Base-by-base conservation (phyloP, 495 filamentous ascomycete species). In the Hypoxylon lenormandii region DNA sequence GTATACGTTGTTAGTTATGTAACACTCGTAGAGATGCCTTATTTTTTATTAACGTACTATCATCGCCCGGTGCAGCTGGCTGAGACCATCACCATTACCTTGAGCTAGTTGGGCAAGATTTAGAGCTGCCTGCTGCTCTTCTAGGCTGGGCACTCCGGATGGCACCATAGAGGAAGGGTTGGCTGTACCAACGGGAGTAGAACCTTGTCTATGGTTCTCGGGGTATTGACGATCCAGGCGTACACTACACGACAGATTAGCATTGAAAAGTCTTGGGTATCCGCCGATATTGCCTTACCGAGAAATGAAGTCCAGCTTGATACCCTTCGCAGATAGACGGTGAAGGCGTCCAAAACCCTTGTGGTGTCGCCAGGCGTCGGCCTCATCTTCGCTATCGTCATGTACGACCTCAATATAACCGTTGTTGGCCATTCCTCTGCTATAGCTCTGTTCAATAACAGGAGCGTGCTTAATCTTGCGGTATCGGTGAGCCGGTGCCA, bases 331-430 rank as follows among this genome's bases (percentile, higher is more conserved):
- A 0, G 90, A 86, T 37, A 96, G 77, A 48, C 86, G 84, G 75
- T 90, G 91, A 30, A 89, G 80, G 11, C 87, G 82, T 19, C 88
- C 90, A 33, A 85, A 86, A 12, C 81, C 78, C 36, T 76, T 76
- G 26, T 79, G 47, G 33, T 79, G 70, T 30, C 72, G 74, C 82
- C 81, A 83, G 30, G 77, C 77, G 3, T 66, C 70, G 16, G 74
- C 71, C 10, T 75, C 84, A 13, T 88, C 85, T 5, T 81, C 81
- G 12, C 78, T 78, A 18, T 91, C 87, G 18, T 76, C 73, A 40
- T 88, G 80, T 36, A 89, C 87, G 19, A 96, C 80, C 48, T 97
- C 93, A 69, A 96, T 90, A 67, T 88, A 79, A 18, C 93, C 92
- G 63, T 92, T 90, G 78, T 93, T 94, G 58, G 77, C 81, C 63